phyloP scores from a whole-genome alignment of 306 rosid genomes.

The Acacia confusa region DNA sequence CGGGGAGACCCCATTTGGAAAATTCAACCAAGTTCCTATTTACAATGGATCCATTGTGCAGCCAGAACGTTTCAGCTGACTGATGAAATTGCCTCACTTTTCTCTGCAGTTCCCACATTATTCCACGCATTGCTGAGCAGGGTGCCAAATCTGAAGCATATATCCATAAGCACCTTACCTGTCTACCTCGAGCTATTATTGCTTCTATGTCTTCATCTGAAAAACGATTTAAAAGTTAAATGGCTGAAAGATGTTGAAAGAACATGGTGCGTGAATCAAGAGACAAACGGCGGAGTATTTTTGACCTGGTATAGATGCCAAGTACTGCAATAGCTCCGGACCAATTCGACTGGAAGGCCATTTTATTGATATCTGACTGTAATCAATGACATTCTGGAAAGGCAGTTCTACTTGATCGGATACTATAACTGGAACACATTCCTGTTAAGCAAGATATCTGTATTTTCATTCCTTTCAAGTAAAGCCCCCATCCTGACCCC shows the following conservation, averaged over 20 bases:
- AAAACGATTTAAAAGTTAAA: background rate
- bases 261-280: conserved; percentile 8
- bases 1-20: conserved; percentile 73
- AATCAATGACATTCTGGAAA: conserved; percentile 89
- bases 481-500: background rate
- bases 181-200: conserved; percentile 70
- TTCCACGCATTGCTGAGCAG: conserved; percentile 90
- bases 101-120: conserved; percentile 94
- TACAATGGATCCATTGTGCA: conserved; percentile 77
- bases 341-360: conserved; percentile 92
- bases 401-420: conserved; percentile 90
- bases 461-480: conserved; percentile 28
- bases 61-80: conserved; percentile 92
- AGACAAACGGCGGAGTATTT: conserved; percentile 12
- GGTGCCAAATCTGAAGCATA: conserved; percentile 66
- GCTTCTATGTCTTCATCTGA: conserved; percentile 71
- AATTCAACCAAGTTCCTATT: conserved; percentile 71
- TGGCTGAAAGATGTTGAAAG: background rate
- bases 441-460: conserved; percentile 51
- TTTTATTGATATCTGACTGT: conserved; percentile 82
- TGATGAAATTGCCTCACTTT: conserved; percentile 89
- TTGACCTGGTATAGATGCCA: conserved; percentile 89
- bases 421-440: conserved; percentile 88
- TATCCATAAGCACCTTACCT: conserved; percentile 72
- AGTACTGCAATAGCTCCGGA: conserved; percentile 77